phyloP scores from a whole-genome alignment of 345 rosid genomes.

The Microcos paniculata region DNA sequence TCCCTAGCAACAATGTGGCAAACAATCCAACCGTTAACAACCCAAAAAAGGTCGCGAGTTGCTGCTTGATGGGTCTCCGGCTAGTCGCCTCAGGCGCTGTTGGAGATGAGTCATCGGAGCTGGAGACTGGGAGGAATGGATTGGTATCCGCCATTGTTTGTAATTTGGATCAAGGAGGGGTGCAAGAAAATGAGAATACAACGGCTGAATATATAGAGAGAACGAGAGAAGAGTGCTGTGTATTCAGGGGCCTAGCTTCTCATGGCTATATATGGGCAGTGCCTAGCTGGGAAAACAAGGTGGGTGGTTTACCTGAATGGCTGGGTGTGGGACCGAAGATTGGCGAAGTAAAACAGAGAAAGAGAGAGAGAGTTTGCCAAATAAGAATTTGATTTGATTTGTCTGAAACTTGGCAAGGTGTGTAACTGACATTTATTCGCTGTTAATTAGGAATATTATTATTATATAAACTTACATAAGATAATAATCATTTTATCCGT shows the following conservation, averaged over 20 bases:
- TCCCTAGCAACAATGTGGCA: conserved; percentile 21
- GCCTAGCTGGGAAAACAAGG: background rate
- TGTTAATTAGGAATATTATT: background rate
- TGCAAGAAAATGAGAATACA: background rate
- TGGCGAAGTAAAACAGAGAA: background rate
- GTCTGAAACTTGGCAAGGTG: background rate
- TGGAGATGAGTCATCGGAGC: conserved; percentile 1
- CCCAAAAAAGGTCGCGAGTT: conserved; percentile 25
- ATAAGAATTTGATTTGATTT: background rate
- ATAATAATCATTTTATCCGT: background rate
- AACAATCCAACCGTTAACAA: conserved; percentile 38
- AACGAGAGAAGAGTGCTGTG: background rate
- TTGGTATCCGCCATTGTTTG: conserved; percentile 24
- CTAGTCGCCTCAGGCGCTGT: conserved; percentile 11
- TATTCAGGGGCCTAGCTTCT: background rate
- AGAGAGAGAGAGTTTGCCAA: background rate
- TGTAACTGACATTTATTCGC: background rate
- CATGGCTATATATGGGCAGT: background rate
- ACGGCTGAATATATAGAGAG: background rate
- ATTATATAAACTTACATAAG: background rate
- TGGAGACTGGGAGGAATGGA: conserved; percentile 18
- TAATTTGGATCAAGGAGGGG: background rate
- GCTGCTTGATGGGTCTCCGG: conserved; percentile 26
- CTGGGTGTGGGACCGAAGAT: background rate
- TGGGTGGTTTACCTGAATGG: background rate